Evolutionary conservation across 1,284 basidiomycete genomes (phyloP), one percentile per base, ranked within the genome.

Genomic region (Sporisorium graminicola): DNA sequence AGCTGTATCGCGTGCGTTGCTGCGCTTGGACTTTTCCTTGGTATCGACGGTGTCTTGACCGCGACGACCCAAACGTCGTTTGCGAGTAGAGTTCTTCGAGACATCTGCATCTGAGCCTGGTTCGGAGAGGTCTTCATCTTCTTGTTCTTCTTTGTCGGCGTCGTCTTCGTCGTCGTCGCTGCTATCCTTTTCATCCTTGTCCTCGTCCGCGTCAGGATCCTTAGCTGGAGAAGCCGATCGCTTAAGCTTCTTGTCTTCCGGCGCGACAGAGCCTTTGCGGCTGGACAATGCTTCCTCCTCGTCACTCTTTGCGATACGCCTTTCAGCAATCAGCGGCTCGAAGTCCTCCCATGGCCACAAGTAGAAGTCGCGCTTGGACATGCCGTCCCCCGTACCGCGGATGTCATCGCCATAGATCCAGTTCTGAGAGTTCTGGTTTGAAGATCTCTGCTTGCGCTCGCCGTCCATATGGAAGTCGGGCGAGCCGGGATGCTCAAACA

Each of bases 291-390:
- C 31, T 18, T 42, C 26, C 22, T 66, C 73, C 42, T 75, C 60
- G 31, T 67, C 55, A 14, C 24, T 62, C 33, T 57, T 62, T 4
- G 63, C 73, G 2, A 66, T n/a, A 35, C 74, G 58, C 18, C 75
- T 59, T 26, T 69, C 54, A 14, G 75, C 75, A 16, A 77, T 70
- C 33, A 77, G 27, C 6, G 66, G 64, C 47, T 77, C 75, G 31
- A 43, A 77, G 1, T 74, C 71, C 13, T 70, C 65, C 75, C 75
- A 77, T 7, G 75, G 75, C 71, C 66, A 69, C 22, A 77, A 52
- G 33, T 65, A 69, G 18, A 77, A 77, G 51, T 77, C 75, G n/a
- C 75, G 56, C 54, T 57, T 70, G 0, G 71, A 40, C 75, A 77
- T 77, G 50, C 74, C 74, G 26, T 77, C 69, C 10, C 65, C 68